Conservation (phyloP, 345 rosid species). For the Durio zibethinus region DNA sequence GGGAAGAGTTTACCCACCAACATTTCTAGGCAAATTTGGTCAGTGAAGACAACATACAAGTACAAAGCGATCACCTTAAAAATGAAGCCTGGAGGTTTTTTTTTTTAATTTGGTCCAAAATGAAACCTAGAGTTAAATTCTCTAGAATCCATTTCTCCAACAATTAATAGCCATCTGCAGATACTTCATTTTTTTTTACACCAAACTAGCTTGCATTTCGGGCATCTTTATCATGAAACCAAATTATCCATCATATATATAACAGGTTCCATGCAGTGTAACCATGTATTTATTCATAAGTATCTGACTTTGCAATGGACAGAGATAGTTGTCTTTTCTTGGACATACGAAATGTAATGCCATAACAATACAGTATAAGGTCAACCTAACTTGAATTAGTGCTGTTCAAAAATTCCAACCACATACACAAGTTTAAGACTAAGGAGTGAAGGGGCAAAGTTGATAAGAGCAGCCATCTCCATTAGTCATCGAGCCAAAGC, state of each 20-base stretch:
- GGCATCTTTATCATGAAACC: neutral
- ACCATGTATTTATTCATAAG: neutral
- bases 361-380: neutral
- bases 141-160: neutral
- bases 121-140: neutral
- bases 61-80: too few species aligned
- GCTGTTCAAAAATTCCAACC: neutral
- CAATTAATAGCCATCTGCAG: neutral
- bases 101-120: too few species aligned
- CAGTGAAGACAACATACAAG: neutral
- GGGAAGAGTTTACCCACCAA: too few species aligned
- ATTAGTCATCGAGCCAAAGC: neutral
- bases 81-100: too few species aligned
- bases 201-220: neutral
- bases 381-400: neutral
- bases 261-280: neutral
- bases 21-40: neutral
- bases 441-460: neutral
- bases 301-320: neutral
- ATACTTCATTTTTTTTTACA: neutral
- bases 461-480: neutral
- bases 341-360: neutral
- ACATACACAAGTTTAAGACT: neutral
- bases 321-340: neutral
- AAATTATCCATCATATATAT: too few species aligned